Conservation (phyloP, 495 filamentous ascomycete species). For the Xylaria castorea region DNA sequence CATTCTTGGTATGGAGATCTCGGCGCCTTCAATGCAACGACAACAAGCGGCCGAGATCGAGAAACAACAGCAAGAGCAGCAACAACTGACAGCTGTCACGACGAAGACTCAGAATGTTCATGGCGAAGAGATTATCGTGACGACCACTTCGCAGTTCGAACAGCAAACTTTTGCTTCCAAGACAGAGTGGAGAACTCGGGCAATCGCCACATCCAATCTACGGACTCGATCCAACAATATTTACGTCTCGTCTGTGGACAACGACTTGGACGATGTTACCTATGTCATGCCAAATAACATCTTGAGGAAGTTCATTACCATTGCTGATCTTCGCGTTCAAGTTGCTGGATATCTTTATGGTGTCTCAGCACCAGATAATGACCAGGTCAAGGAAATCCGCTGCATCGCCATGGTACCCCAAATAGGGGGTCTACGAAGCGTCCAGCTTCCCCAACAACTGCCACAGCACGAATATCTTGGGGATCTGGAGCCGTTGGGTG, state of each 20-base stretch:
- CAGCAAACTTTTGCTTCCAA: constrained; percentile 97
- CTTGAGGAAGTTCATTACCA: constrained; percentile 97
- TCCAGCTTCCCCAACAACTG: constrained; percentile 89
- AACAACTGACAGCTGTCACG: constrained; percentile 95
- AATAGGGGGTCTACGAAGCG: constrained; percentile 89
- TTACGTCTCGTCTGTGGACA: constrained; percentile 94
- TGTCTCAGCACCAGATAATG: constrained; percentile 88
- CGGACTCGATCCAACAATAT: constrained; percentile 97
- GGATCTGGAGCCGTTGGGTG: constrained; percentile 86
- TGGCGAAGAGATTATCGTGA: constrained; percentile 98
- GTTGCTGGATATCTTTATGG: constrained; percentile 97
- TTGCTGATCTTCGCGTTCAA: constrained; percentile 95
- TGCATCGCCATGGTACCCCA: constrained; percentile 98
- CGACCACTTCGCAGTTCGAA: constrained; percentile 95
- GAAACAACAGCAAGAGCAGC: constrained; percentile 96
- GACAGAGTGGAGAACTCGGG: constrained; percentile 97
- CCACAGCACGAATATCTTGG: constrained; percentile 93
- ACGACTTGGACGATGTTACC: constrained; percentile 80
- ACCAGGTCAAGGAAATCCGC: constrained; percentile 94
- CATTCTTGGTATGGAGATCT: constrained; percentile 99
- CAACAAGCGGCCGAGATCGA: constrained; percentile 99
- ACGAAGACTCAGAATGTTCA: constrained; percentile 98
- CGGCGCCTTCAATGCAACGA: constrained; percentile 95
- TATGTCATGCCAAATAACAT: constrained; percentile 99
- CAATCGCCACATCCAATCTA: constrained; percentile 95